Percentiles rank a stretch among this genome's conserved stretches.
Evolutionary conservation across 495 filamentous ascomycete species (phyloP).

Genomic region (Rhypophila decipiens): DNA sequence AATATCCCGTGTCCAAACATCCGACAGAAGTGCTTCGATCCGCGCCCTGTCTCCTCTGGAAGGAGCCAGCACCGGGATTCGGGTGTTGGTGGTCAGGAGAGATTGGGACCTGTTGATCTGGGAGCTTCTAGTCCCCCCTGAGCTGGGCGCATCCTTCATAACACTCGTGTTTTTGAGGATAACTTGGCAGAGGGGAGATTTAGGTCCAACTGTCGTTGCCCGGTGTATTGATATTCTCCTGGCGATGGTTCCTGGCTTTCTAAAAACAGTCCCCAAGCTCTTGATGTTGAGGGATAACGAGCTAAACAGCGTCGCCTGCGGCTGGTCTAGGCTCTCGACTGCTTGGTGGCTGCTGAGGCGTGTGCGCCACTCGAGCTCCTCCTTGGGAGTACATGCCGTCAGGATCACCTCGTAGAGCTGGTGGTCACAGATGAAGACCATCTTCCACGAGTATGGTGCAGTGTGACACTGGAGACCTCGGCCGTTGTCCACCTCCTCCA

Average conservation of each 20-base stretch:
- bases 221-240: slow-evolving; percentile 78
- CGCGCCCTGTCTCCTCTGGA: slow-evolving; percentile 68
- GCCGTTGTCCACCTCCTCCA: slow-evolving; percentile 76
- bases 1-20: slow-evolving; percentile 79
- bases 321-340: slow-evolving; percentile 34
- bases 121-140: slow-evolving; percentile 25
- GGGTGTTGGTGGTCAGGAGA: slow-evolving; percentile 53
- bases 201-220: slow-evolving; percentile 59
- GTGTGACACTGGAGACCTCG: slow-evolving; percentile 86
- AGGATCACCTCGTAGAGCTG: slow-evolving; percentile 79
- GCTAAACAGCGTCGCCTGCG: slow-evolving; percentile 43
- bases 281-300: slow-evolving; percentile 63
- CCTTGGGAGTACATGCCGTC: slow-evolving; percentile 76
- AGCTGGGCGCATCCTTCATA: slow-evolving; percentile 45
- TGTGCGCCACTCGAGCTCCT: slow-evolving; percentile 72
- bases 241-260: slow-evolving; percentile 62
- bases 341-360: slow-evolving; percentile 37
- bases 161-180: slow-evolving; percentile 86
- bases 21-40: slow-evolving; percentile 64
- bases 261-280: slow-evolving; percentile 66
- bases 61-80: slow-evolving; percentile 59
- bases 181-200: slow-evolving; percentile 59
- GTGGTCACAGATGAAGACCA: slow-evolving; percentile 74
- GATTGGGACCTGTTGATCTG: slow-evolving; percentile 66
- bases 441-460: slow-evolving; percentile 84